Evolutionary conservation across 1,139 yeast genomes (phyloP).

Genomic region (Yamadazyma aaseri): DNA sequence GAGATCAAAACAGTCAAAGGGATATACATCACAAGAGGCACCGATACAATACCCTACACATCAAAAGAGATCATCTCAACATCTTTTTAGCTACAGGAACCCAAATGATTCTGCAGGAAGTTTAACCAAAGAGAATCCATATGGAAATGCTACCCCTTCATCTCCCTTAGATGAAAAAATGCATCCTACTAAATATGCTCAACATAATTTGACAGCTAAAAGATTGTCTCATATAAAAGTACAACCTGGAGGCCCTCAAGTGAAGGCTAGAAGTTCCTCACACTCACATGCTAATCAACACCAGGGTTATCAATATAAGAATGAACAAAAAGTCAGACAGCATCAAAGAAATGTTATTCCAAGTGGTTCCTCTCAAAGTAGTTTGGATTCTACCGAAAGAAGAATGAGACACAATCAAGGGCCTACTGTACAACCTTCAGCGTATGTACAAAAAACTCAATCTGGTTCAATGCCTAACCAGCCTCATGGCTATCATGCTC

Average conservation of each 20-base stretch:
- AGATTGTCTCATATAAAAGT: constrained; percentile 18
- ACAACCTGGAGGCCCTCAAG: background rate
- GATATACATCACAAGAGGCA: background rate
- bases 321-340: too few relatives aligned
- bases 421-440: too few relatives aligned
- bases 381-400: background rate
- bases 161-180: constrained; percentile 18
- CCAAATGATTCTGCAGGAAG: constrained; percentile 14
- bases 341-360: too few relatives aligned
- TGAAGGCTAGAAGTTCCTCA: too few relatives aligned
- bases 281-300: too few relatives aligned
- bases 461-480: too few relatives aligned
- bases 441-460: too few relatives aligned
- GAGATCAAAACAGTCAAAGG: background rate
- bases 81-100: constrained; percentile 14
- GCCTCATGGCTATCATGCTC: too few relatives aligned
- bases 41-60: constrained; percentile 4
- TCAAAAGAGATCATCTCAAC: constrained; percentile 14
- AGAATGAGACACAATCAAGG: background rate
- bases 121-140: constrained; percentile 15
- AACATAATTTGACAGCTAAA: constrained; percentile 19
- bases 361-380: background rate
- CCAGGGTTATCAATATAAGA: too few relatives aligned
- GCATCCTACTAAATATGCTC: constrained; percentile 16
- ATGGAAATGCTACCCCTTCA: constrained; percentile 16